Conservation (phyloP, 73 alveolate genomes). For the Symbiodinium pilosum region DNA sequence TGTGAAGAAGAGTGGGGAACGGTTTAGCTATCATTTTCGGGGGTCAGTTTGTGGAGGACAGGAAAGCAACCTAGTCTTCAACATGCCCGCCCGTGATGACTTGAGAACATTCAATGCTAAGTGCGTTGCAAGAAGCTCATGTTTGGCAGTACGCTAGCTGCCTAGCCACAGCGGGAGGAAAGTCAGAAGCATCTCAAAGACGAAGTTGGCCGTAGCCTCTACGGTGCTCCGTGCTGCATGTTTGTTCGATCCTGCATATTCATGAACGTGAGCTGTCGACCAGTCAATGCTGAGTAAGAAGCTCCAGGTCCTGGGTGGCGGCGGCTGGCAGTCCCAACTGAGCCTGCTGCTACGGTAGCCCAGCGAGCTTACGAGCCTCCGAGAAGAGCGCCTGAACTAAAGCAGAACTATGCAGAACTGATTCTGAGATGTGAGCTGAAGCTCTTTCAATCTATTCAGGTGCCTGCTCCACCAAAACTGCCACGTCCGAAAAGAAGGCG, state of each 20-base stretch:
- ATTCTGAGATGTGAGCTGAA: background rate
- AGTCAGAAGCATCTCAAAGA: background rate
- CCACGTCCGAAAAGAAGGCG: background rate
- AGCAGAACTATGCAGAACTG: background rate
- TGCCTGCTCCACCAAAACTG: background rate
- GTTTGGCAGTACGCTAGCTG: too few relatives aligned
- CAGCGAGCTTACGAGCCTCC: constrained; percentile 11
- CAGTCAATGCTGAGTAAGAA: background rate
- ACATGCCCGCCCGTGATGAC: too few relatives aligned
- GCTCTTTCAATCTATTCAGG: too few relatives aligned
- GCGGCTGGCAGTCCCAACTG: constrained; percentile 14
- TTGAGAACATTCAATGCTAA: too few relatives aligned
- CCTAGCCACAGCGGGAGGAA: background rate
- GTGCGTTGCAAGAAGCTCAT: too few relatives aligned
- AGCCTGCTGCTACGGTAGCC: constrained; percentile 23
- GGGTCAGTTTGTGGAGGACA: too few relatives aligned
- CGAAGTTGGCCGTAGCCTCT: constrained; percentile 1
- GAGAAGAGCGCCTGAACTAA: too few relatives aligned
- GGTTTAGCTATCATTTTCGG: too few relatives aligned
- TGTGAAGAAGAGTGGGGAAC: too few relatives aligned
- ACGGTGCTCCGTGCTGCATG: background rate
- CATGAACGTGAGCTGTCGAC: background rate
- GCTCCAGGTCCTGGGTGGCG: constrained; percentile 75
- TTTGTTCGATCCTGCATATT: background rate
- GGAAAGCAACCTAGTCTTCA: too few relatives aligned